These are phyloP conservation scores for Blepharisma undulans DNA, from an alignment of 169 alveolate genomes.

Conservation along the genomic window DNA sequence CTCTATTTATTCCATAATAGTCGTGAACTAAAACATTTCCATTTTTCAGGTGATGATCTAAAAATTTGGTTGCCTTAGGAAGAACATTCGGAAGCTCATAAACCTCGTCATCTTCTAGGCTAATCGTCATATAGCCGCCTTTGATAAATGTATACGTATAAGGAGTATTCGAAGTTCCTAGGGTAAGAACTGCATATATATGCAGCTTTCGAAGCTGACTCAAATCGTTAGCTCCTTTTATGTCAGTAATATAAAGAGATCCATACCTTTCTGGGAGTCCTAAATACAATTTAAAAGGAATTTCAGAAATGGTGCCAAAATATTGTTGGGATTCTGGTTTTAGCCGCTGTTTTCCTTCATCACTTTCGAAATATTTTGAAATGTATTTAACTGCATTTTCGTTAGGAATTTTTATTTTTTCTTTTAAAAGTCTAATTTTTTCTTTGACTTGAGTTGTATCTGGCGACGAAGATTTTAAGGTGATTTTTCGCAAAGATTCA, in stretches of 20 bases:
- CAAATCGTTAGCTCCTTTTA: slow-evolving; percentile 29
- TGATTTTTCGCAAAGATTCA: not conserved
- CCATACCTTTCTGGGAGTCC: not conserved
- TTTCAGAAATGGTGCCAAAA: not conserved
- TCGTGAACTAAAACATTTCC: slow-evolving; percentile 86
- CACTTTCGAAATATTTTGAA: not conserved
- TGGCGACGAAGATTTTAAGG: not conserved
- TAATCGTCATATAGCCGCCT: slow-evolving; percentile 1
- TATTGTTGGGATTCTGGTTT: not conserved
- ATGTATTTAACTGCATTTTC: not conserved
- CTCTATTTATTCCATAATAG: slow-evolving; percentile 77
- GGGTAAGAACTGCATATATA: slow-evolving; percentile 1
- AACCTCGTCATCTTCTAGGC: not conserved
- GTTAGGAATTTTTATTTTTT: not conserved
- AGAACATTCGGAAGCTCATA: not conserved
- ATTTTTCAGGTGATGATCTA: slow-evolving; percentile 7
- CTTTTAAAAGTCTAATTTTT: not conserved
- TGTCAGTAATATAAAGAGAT: not conserved
- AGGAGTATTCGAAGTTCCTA: slow-evolving; percentile 7
- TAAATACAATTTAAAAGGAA: not conserved
- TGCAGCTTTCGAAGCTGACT: not conserved
- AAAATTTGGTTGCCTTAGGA: not conserved
- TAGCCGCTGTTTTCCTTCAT: not conserved
- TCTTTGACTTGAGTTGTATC: not conserved
- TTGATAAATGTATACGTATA: not conserved